phyloP scores from a whole-genome alignment of 768 basidiomycete genomes.

The Fomitopsis serialis region DNA sequence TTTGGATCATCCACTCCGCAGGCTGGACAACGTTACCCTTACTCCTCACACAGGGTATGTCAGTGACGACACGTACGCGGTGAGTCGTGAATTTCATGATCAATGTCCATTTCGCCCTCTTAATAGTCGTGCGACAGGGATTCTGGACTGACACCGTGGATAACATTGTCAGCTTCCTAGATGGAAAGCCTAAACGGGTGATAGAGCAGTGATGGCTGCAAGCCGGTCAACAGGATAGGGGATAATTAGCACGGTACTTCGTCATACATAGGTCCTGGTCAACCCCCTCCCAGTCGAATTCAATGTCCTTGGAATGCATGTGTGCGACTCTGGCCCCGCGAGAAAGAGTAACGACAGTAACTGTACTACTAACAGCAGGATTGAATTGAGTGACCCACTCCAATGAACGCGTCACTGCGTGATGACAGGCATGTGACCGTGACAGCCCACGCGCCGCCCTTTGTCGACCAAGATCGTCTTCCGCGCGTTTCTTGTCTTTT shows the following conservation, averaged over 20 bases:
- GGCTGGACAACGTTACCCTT: slow-evolving; percentile 47
- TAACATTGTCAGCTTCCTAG: slow-evolving; percentile 51
- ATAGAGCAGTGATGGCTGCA: slow-evolving; percentile 5
- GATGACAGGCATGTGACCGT: slow-evolving; percentile 14
- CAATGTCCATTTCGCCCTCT: too few relatives aligned
- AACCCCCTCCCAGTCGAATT: too few relatives aligned
- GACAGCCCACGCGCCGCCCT: slow-evolving; percentile 14
- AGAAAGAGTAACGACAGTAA: neutral
- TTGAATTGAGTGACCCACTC: neutral
- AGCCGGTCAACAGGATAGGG: too few relatives aligned
- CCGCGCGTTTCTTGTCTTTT: slow-evolving; percentile 18
- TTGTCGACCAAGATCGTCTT: slow-evolving; percentile 12
- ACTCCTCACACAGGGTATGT: slow-evolving; percentile 62
- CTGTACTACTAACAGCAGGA: too few relatives aligned
- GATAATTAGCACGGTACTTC: too few relatives aligned
- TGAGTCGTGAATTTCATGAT: neutral
- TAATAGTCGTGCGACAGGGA: slow-evolving; percentile 22
- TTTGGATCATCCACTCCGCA: slow-evolving; percentile 47
- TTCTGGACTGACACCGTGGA: slow-evolving; percentile 53
- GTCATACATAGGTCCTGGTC: too few relatives aligned
- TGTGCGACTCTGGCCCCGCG: too few relatives aligned
- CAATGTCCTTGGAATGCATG: too few relatives aligned
- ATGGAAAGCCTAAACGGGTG: slow-evolving; percentile 32
- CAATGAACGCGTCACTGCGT: neutral
- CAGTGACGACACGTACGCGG: slow-evolving; percentile 40